Evolutionary conservation across 768 basidiomycete genomes (phyloP), one percentile per base, ranked within the genome.

Genomic region (Melanogaster broomeanus): DNA sequence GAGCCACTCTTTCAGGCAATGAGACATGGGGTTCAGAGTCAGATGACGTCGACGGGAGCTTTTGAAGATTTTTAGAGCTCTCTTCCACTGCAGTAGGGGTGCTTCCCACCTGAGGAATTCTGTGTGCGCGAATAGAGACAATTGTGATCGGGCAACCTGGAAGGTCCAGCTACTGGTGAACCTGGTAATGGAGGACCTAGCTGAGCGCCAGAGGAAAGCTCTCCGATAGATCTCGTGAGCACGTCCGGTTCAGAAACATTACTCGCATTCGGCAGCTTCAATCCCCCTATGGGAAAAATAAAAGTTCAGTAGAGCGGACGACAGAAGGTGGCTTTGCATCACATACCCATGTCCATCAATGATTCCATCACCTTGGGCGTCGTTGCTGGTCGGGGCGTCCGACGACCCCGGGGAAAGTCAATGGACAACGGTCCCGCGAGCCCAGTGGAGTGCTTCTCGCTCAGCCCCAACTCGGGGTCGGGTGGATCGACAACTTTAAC

Each of bases 341-440:
- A 48, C 62, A 21, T 54, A 78, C 79, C 81, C 61, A 83, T 77
- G 52, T 88, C 84, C 85, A 87, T 87, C 11, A 87, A 73, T 44
- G 78, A 77, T 48, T 85, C 82, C 71, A 88, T 73, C 0, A 79
- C 84, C 41, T 81, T 73, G 10, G 54, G 51, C 21, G 25, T 39
- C 4, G 54, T 50, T 12, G 49, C 5, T 24, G 42, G 24, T 44
- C 47, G 54, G 18, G 45, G 30, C 39, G 60, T 35, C 28, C 42
- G 57, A 42, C 42, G 57, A 42, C 25, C 58, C 35, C 56, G 61
- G 28, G 57, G 55, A 19, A 67, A 43, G 33, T 68, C 51, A 6
- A 68, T 37, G 12, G 66, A 68, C 12, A 70, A 39, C 5, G 66
- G 50, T 22, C 66, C 68, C 22, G 57, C 63, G 16, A 68, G 53